Evolutionary conservation across 2,329 filamentous ascomycete species (phyloP), one percentile per base, ranked within the genome.

Genomic region (Parafenestella ontariensis): DNA sequence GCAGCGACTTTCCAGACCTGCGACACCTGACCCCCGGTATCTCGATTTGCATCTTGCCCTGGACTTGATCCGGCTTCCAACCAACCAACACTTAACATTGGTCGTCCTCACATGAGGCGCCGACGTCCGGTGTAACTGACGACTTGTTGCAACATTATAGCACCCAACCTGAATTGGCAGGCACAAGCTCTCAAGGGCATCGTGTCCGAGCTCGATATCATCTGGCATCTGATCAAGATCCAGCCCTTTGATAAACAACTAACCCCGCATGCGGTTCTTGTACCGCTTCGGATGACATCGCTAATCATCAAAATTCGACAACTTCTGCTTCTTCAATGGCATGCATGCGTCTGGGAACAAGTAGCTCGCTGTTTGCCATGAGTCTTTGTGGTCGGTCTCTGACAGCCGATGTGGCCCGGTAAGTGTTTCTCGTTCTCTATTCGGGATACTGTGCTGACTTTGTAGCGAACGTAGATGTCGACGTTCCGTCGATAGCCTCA

Each of bases 91-190:
- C 20, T 31, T 29, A 20, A 17, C 13, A 18, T n/a, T 6, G 52
- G 52, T 54, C 46, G 52, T 34, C 18, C 46, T 54, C 46, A 42
- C n/a, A 54, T 50, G 46, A 54, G 46, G 28, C 52, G 46, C 46
- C 52, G 18, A 15, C 8, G 24, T 28, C 20, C 13, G 23, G 31
- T 17, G 31, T 17, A n/a, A 15, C 31, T 23, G 21, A 39, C n/a
- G 23, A 31, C 24, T 31, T 45, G 8, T 23, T 5, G 10, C 5
- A 13, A 29, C 11, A 31, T 9, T 31, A 3, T 21, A 45, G 26
- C n/a, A 17, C 34, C 42, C 2, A 11, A 20, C 15, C 26, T 26
- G 40, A 43, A 26, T 26, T 13, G 17, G 9, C 34, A 24, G 13
- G n/a, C 23, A 34, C 10, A 21, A 49, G 46, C 51, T 49, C 9